phyloP scores from a whole-genome alignment of 2,329 filamentous ascomycete genomes.

The Penicillium sp. region DNA sequence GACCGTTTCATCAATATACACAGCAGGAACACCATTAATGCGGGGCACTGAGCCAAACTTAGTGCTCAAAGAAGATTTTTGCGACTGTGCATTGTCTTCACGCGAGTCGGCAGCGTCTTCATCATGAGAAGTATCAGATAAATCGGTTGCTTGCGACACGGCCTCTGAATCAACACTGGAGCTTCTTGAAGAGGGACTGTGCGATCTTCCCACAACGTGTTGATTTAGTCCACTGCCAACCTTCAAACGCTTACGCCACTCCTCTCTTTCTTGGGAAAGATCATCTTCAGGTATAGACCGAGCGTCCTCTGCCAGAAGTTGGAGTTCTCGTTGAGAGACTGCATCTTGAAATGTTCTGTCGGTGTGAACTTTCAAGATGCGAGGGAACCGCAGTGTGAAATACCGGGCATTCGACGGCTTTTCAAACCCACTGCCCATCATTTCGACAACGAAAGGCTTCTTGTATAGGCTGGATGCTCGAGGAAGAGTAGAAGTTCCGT shows the following conservation, averaged over 20 bases:
- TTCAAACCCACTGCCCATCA: constrained; percentile 77
- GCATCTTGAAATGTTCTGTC: constrained; percentile 70
- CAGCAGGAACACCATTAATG: constrained; percentile 4
- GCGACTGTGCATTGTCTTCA: background rate
- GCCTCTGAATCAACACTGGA: constrained; percentile 14
- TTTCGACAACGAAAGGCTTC: constrained; percentile 72
- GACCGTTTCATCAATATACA: constrained; percentile 22
- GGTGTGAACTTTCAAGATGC: constrained; percentile 71
- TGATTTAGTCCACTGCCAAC: constrained; percentile 43
- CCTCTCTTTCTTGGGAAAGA: constrained; percentile 59
- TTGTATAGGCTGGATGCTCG: constrained; percentile 56
- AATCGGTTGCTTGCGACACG: background rate
- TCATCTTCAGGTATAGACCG: constrained; percentile 50
- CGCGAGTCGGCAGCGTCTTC: background rate
- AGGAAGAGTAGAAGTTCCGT: constrained; percentile 42
- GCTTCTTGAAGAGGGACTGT: constrained; percentile 21
- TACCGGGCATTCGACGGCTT: constrained; percentile 67
- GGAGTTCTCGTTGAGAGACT: constrained; percentile 67
- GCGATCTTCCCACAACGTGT: constrained; percentile 27
- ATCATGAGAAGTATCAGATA: background rate
- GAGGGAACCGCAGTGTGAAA: constrained; percentile 73
- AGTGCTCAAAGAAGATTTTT: too few species aligned
- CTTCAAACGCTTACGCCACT: constrained; percentile 63
- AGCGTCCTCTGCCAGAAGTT: constrained; percentile 62
- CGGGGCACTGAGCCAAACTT: background rate